phyloP scores from a whole-genome alignment of 2,329 filamentous ascomycete species.

The Cladophialophora immunda region DNA sequence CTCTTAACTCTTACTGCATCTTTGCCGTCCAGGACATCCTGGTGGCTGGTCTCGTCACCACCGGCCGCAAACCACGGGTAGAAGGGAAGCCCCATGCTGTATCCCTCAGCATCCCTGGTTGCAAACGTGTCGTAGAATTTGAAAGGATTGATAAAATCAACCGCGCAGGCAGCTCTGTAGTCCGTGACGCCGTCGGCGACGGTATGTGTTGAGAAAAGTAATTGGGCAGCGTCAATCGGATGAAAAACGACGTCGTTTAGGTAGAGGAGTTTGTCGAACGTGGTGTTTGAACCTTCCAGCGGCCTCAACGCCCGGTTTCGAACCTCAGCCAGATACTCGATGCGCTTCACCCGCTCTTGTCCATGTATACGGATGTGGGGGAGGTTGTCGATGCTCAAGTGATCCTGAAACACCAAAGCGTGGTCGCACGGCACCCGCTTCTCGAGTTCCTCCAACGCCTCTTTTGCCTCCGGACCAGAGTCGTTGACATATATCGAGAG shows the following conservation, averaged over 20 bases:
- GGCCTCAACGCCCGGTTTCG: constrained; percentile 75
- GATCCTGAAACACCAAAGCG: constrained; percentile 67
- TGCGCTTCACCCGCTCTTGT: constrained; percentile 71
- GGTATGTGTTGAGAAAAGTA: constrained; percentile 69
- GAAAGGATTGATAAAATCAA: constrained; percentile 78
- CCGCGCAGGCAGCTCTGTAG: constrained; percentile 76
- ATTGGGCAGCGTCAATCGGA: constrained; percentile 65
- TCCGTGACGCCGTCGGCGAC: constrained; percentile 59
- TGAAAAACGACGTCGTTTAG: constrained; percentile 74
- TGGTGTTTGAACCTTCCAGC: constrained; percentile 57
- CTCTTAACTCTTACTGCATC: constrained; percentile 72
- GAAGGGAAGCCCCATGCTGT: constrained; percentile 73
- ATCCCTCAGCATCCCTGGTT: constrained; percentile 74
- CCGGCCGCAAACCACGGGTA: constrained; percentile 73
- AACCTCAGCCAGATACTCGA: constrained; percentile 76
- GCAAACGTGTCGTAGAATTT: constrained; percentile 83
- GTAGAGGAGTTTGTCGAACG: constrained; percentile 66
- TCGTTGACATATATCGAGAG: constrained; percentile 79
- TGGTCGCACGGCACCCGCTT: constrained; percentile 59
- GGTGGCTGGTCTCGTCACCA: constrained; percentile 62
- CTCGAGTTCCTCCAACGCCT: constrained; percentile 64
- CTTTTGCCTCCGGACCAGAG: constrained; percentile 64
- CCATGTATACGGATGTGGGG: constrained; percentile 69
- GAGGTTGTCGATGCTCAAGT: constrained; percentile 65
- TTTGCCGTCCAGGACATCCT: constrained; percentile 67